phyloP scores from a whole-genome alignment of 75 land plant species.

The Cryptomeria japonica region DNA sequence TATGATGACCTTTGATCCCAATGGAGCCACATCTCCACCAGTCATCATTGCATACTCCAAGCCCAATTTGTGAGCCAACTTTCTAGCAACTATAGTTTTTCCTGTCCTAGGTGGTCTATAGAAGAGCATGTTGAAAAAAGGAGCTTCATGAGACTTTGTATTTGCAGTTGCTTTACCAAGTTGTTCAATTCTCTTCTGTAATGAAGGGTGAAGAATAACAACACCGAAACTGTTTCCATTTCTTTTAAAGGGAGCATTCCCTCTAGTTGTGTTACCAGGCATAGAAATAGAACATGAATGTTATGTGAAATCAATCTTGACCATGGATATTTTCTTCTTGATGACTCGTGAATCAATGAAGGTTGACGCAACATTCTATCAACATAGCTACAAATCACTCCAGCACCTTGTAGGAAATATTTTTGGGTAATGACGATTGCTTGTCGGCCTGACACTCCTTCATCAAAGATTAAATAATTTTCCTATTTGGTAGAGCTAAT shows the following conservation, averaged over 20 bases:
- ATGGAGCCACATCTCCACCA: conserved; percentile 98
- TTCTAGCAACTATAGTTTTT: conserved; percentile 94
- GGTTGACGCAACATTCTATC: conserved; percentile 96
- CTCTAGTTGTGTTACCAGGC: conserved; percentile 23
- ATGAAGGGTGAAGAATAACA: conserved; percentile 81
- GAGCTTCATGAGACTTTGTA: conserved; percentile 89
- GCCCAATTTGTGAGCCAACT: conserved; percentile 91
- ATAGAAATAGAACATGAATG: conserved; percentile 16
- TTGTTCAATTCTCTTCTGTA: conserved; percentile 76
- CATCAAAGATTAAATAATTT: too few species aligned
- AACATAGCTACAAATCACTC: conserved; percentile 90
- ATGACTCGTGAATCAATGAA: conserved; percentile 89
- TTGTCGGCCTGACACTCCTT: too few species aligned
- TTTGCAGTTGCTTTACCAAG: conserved; percentile 91
- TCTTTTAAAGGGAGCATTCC: conserved; percentile 20
- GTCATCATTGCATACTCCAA: conserved; percentile 99
- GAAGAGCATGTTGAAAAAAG: conserved; percentile 94
- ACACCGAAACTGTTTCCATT: conserved; percentile 50
- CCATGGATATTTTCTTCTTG: conserved; percentile 87
- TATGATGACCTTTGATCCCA: conserved; percentile 93
- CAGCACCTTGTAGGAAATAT: too few species aligned
- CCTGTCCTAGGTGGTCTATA: conserved; percentile 99
- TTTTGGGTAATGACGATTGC: too few species aligned
- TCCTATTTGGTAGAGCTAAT: too few species aligned
- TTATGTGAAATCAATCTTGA: conserved; percentile 39